Evolutionary conservation across 2,329 filamentous ascomycete genomes (phyloP).

Genomic region (Phialocephala sp.): DNA sequence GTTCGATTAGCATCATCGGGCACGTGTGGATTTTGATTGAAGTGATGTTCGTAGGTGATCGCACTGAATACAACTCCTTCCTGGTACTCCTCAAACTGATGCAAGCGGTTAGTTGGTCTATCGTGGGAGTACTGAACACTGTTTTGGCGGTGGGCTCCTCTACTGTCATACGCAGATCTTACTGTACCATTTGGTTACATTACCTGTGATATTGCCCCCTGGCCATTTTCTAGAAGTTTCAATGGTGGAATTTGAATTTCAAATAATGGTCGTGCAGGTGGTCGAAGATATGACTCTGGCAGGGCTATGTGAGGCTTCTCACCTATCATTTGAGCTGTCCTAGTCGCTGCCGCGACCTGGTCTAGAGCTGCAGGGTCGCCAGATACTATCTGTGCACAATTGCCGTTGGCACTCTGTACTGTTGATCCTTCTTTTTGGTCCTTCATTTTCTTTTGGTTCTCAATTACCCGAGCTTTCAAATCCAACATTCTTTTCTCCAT

Average conservation of each 20-base stretch:
- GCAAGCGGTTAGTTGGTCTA: background rate
- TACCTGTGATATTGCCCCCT: background rate
- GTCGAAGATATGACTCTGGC: no score
- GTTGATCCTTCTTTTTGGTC: background rate
- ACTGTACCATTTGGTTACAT: background rate
- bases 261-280: no score
- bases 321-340: background rate
- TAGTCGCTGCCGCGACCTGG: background rate
- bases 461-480: background rate
- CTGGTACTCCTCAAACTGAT: background rate
- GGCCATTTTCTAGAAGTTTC: no score
- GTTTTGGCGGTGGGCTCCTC: background rate
- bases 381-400: background rate
- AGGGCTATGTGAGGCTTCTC: no score
- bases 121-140: background rate
- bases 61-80: constrained; percentile 16
- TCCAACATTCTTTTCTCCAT: background rate
- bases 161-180: background rate
- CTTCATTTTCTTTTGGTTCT: no score
- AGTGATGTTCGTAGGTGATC: constrained; percentile 5
- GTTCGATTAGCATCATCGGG: background rate
- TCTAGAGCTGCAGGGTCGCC: background rate
- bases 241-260: background rate
- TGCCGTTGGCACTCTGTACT: background rate
- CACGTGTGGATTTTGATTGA: background rate